Conservation (phyloP, 2,329 filamentous ascomycete genomes). For the Rutstroemia sp. region DNA sequence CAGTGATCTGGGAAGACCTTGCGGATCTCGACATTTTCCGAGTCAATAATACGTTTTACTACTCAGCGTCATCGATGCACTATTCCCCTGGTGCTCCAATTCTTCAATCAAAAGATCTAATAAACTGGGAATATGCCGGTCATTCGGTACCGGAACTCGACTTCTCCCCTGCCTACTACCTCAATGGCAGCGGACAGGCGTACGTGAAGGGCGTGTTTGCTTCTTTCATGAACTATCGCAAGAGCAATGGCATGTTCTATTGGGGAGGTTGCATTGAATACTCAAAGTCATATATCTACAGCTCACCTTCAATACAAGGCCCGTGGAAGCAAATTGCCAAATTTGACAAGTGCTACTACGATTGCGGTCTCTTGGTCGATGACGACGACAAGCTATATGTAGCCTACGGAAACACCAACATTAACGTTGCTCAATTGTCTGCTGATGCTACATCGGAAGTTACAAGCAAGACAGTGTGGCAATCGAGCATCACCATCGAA, state of each 20-base stretch:
- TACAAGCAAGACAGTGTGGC: too few relatives aligned
- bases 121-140: too few relatives aligned
- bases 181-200: not conserved
- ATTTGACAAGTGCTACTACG: too few relatives aligned
- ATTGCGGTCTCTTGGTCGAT: too few relatives aligned
- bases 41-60: slow-evolving; percentile 42
- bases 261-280: not conserved
- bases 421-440: too few relatives aligned
- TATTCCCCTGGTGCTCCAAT: slow-evolving; percentile 34
- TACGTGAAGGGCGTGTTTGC: not conserved
- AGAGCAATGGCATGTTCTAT: not conserved
- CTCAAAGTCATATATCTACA: not conserved
- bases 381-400: too few relatives aligned
- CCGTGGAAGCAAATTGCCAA: too few relatives aligned
- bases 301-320: too few relatives aligned
- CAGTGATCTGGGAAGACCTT: slow-evolving; percentile 21
- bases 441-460: too few relatives aligned
- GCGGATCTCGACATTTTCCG: slow-evolving; percentile 48
- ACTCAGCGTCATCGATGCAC: slow-evolving; percentile 48
- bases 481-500: too few relatives aligned
- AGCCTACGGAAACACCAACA: too few relatives aligned
- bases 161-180: not conserved
- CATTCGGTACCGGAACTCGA: not conserved
- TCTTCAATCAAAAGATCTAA: too few relatives aligned
- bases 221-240: not conserved